phyloP scores from a whole-genome alignment of 2,329 filamentous ascomycete genomes.

The Aspergillus viridinutans region DNA sequence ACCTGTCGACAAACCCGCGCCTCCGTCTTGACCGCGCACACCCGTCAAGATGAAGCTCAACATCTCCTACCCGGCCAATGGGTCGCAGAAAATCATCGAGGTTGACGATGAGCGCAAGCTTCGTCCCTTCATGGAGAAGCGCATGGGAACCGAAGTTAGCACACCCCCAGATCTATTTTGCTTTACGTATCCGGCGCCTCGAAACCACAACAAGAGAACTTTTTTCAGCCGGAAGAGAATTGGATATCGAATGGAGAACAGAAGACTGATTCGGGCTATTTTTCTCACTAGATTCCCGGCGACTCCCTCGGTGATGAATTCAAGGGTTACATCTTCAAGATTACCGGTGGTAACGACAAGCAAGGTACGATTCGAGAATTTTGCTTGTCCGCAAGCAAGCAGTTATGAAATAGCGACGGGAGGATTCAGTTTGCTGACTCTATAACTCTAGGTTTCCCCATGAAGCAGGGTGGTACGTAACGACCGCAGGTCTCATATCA shows the following conservation, averaged over 20 bases:
- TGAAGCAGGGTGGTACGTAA: slow-evolving; percentile 87
- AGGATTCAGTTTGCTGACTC: slow-evolving; percentile 21
- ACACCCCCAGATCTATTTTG: slow-evolving; percentile 18
- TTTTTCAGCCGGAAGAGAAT: slow-evolving; percentile 6
- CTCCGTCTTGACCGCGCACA: slow-evolving; percentile 46
- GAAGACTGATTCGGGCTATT: slow-evolving; percentile 31
- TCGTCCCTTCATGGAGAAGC: slow-evolving; percentile 97
- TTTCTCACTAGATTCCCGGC: slow-evolving; percentile 65
- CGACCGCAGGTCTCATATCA: slow-evolving; percentile 24
- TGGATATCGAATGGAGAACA: slow-evolving; percentile 14
- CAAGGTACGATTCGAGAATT: slow-evolving; percentile 56
- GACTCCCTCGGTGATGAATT: slow-evolving; percentile 98
- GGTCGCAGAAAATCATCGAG: slow-evolving; percentile 99
- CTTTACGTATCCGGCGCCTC: slow-evolving; percentile 8
- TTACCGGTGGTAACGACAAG: slow-evolving; percentile 99
- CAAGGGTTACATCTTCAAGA: slow-evolving; percentile 99
- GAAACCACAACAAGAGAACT: slow-evolving; percentile 6
- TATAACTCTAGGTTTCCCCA: slow-evolving; percentile 69
- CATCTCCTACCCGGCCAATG: slow-evolving; percentile 93
- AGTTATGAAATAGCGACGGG: slow-evolving; percentile 1
- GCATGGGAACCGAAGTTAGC: slow-evolving; percentile 61
- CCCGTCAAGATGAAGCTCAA: slow-evolving; percentile 70
- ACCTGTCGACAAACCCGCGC: slow-evolving; percentile 41
- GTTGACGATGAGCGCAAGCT: slow-evolving; percentile 99
- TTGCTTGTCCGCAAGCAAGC: not conserved